phyloP scores from a whole-genome alignment of 768 basidiomycete genomes.

The Phlebiopsis flavidoalba region DNA sequence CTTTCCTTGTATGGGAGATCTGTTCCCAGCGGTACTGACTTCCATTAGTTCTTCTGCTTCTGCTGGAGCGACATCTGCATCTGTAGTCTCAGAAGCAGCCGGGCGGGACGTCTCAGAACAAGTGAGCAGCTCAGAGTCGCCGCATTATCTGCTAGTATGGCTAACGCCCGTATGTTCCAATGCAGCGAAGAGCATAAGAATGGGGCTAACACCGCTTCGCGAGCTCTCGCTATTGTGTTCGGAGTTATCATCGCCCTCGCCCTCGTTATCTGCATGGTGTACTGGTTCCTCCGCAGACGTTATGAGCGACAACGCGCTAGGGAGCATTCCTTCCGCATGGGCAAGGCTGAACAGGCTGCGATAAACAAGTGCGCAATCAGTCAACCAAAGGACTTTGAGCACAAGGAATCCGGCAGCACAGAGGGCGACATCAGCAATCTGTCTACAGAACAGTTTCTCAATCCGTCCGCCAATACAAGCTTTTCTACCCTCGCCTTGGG shows the following conservation, averaged over 20 bases:
- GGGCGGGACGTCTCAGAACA: background rate
- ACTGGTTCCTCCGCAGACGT: slow-evolving; percentile 13
- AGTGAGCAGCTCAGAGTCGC: background rate
- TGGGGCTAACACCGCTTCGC: background rate
- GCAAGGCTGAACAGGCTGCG: background rate
- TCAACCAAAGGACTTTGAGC: background rate
- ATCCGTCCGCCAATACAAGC: background rate
- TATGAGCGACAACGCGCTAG: slow-evolving; percentile 13
- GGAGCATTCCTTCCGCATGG: slow-evolving; percentile 19
- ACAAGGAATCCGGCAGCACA: background rate
- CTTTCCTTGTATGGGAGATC: background rate
- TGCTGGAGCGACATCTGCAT: background rate
- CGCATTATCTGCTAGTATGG: background rate
- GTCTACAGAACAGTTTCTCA: background rate
- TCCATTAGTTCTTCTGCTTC: background rate
- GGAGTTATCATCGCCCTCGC: slow-evolving; percentile 17
- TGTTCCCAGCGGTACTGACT: background rate
- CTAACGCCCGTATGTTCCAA: background rate
- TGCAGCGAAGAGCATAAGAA: background rate
- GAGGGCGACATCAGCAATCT: background rate
- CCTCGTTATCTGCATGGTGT: slow-evolving; percentile 11
- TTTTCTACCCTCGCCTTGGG: background rate
- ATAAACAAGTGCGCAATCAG: background rate
- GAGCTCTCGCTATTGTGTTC: slow-evolving; percentile 17
- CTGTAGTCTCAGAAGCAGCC: background rate